Conservation (phyloP, 805 yeast genomes). For the Ogataea chonburiensis region DNA sequence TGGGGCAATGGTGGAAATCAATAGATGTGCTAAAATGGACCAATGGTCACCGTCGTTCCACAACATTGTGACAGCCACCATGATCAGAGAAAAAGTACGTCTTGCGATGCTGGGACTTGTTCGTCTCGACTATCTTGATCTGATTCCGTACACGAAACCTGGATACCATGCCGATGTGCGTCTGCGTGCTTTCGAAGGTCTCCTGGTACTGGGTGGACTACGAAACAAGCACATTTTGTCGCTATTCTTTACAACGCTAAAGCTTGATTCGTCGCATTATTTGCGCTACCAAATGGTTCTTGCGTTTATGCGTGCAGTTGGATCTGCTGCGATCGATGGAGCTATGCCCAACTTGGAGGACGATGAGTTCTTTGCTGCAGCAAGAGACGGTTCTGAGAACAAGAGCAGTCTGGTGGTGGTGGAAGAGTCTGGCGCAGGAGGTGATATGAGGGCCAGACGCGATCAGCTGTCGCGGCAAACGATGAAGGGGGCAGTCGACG, state of each 20-base stretch:
- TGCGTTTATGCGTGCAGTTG: slow-evolving; percentile 51
- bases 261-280: slow-evolving; percentile 54
- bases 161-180: slow-evolving; percentile 53
- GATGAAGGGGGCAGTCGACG: slow-evolving; percentile 61
- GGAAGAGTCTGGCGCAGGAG: slow-evolving; percentile 48
- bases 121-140: slow-evolving; percentile 50
- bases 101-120: slow-evolving; percentile 57
- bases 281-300: slow-evolving; percentile 50
- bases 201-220: slow-evolving; percentile 75
- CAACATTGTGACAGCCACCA: slow-evolving; percentile 49
- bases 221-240: slow-evolving; percentile 58
- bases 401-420: slow-evolving; percentile 47
- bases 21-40: slow-evolving; percentile 75
- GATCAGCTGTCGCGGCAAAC: slow-evolving; percentile 66
- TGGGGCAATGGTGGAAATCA: slow-evolving; percentile 62
- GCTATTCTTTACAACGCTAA: slow-evolving; percentile 57
- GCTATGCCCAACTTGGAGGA: slow-evolving; percentile 59
- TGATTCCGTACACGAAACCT: slow-evolving; percentile 51
- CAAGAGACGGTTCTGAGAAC: slow-evolving; percentile 9
- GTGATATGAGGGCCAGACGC: slow-evolving; percentile 50
- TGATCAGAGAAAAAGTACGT: slow-evolving; percentile 57
- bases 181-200: slow-evolving; percentile 64
- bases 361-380: slow-evolving; percentile 47
- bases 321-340: slow-evolving; percentile 67
- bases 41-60: slow-evolving; percentile 81